Evolutionary conservation across 257 asterid species (phyloP).

Genomic region (Rhazya stricta): DNA sequence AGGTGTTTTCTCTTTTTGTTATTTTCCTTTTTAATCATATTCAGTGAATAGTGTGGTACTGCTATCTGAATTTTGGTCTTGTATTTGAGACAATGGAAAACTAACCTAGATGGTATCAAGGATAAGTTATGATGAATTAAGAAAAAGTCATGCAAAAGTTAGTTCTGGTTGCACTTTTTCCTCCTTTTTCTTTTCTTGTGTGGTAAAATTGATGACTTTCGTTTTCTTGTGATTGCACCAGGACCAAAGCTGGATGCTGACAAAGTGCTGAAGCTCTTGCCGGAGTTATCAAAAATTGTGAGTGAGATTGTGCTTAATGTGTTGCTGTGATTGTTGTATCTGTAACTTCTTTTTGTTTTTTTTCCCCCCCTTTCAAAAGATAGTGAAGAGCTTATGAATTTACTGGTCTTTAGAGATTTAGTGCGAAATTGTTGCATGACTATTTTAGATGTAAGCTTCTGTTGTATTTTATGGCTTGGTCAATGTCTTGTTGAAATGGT

Average conservation of each 20-base stretch:
- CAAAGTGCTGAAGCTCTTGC: slow-evolving; percentile 59
- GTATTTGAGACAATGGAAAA: background rate
- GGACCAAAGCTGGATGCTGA: slow-evolving; percentile 53
- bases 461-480: background rate
- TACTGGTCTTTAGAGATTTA: background rate
- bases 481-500: too few species aligned
- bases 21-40: background rate
- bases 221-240: slow-evolving; percentile 11
- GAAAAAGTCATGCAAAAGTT: background rate
- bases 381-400: background rate
- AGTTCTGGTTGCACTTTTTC: background rate
- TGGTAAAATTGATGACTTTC: background rate
- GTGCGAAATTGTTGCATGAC: slow-evolving; percentile 4
- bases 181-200: background rate
- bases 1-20: slow-evolving; percentile 34
- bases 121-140: background rate
- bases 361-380: background rate
- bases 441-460: background rate
- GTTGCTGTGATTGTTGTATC: background rate
- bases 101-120: background rate
- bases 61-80: background rate
- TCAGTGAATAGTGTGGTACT: background rate
- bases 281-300: slow-evolving; percentile 78
- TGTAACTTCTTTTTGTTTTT: background rate
- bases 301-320: slow-evolving; percentile 25